Percentiles rank a stretch among this genome's conserved stretches.
phyloP scores from a whole-genome alignment of 257 asterid species.

The Cordia subcordata region DNA sequence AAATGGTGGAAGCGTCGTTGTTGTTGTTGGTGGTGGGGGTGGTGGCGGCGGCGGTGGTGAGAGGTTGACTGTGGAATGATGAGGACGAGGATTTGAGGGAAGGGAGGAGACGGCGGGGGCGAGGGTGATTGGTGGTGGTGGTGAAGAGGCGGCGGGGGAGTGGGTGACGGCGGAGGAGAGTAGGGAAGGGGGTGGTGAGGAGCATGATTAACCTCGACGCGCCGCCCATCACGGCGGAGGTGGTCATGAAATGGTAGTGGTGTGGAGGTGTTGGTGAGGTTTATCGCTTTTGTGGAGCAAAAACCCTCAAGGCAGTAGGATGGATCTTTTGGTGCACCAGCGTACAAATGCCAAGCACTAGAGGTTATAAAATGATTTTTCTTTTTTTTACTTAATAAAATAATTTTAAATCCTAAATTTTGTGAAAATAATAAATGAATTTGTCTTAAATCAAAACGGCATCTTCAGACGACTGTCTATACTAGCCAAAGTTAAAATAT shows the following conservation, averaged over 20 bases:
- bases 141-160: conserved; percentile 38
- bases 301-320: neutral
- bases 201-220: conserved; percentile 62
- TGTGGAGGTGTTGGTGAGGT: neutral
- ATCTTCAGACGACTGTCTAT: no score
- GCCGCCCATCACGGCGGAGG: conserved; percentile 60
- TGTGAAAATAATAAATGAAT: no score
- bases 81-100: conserved; percentile 26
- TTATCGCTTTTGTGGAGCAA: neutral
- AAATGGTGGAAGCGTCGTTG: conserved; percentile 21
- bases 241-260: conserved; percentile 15
- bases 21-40: conserved; percentile 21
- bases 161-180: conserved; percentile 36
- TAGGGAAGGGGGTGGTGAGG: conserved; percentile 49
- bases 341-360: no score
- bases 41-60: conserved; percentile 8
- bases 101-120: conserved; percentile 24
- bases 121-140: conserved; percentile 28
- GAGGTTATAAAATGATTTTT: no score
- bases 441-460: no score
- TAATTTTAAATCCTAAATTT: no score
- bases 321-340: neutral
- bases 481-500: no score
- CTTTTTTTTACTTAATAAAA: no score
- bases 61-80: conserved; percentile 37